Evolutionary conservation across 176 grass and related monocot genomes (phyloP).

Genomic region (Leersia perrieri): DNA sequence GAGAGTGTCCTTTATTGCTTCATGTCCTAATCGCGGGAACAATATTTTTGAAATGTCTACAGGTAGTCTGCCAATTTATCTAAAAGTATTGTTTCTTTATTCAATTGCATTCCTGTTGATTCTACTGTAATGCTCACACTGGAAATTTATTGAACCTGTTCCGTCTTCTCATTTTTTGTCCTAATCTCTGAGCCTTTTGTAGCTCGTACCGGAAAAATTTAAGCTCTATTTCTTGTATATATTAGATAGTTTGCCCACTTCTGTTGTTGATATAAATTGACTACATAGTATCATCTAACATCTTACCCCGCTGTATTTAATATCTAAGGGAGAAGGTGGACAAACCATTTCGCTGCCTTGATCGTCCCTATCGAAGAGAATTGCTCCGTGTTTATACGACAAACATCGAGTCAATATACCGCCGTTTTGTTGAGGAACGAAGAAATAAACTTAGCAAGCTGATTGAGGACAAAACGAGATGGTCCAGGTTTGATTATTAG

Average conservation of each 20-base stretch:
- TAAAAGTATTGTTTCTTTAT: conserved; percentile 22
- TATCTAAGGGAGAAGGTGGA: conserved; percentile 81
- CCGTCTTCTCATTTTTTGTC: conserved; percentile 9
- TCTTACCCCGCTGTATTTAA: conserved; percentile 35
- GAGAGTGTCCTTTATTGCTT: conserved; percentile 11
- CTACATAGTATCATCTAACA: conserved; percentile 31
- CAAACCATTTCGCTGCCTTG: conserved; percentile 87
- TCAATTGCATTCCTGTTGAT: background rate
- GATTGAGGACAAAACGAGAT: conserved; percentile 86
- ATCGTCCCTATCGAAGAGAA: conserved; percentile 87
- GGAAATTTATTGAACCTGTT: background rate
- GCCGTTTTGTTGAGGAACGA: conserved; percentile 84
- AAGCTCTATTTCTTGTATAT: conserved; percentile 10
- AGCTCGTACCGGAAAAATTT: background rate
- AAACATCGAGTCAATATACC: conserved; percentile 90
- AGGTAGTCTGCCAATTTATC: conserved; percentile 5
- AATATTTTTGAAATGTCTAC: conserved; percentile 4
- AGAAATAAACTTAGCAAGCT: conserved; percentile 80
- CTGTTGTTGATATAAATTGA: conserved; percentile 10
- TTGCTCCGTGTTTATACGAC: conserved; percentile 84
- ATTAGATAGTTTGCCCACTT: background rate
- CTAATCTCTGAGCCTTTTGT: background rate
- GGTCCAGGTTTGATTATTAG: conserved; percentile 61
- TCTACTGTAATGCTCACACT: background rate
- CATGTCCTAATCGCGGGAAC: background rate